A percentile compares a stretch with the other conserved stretches of the same genome.
Evolutionary conservation across 2,329 filamentous ascomycete genomes (phyloP).

Genomic region (Onygenales sp.): DNA sequence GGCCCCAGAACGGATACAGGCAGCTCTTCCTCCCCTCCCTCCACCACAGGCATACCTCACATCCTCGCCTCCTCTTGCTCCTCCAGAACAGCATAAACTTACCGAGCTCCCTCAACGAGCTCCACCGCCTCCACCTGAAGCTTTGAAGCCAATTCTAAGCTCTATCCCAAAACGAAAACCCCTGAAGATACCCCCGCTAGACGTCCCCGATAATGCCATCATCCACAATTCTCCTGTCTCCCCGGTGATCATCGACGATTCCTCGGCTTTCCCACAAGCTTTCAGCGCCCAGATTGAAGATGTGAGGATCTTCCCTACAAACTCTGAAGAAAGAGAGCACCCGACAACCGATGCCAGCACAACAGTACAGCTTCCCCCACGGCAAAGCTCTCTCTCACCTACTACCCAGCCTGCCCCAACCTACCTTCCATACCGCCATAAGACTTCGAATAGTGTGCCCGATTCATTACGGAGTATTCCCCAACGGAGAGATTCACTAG

Average conservation of each 20-base stretch:
- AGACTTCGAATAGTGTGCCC: conserved; percentile 25
- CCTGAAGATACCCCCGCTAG: conserved; percentile 11
- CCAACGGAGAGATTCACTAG: conserved; percentile 15
- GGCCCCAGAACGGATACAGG: not conserved
- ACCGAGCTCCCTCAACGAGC: conserved; percentile 13
- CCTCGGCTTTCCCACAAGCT: conserved; percentile 17
- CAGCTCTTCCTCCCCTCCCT: conserved; percentile 22
- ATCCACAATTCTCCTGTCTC: conserved; percentile 25
- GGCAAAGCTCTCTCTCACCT: conserved; percentile 16
- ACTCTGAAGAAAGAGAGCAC: conserved; percentile 11
- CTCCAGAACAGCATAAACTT: conserved; percentile 8
- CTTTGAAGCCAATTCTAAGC: conserved; percentile 12
- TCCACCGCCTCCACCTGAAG: conserved; percentile 17
- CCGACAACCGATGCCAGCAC: conserved; percentile 14
- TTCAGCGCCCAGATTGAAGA: conserved; percentile 21
- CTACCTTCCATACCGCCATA: conserved; percentile 19
- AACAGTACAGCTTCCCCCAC: conserved; percentile 13
- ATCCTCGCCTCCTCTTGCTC: conserved; percentile 24
- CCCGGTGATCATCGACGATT: conserved; percentile 23
- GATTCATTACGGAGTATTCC: conserved; percentile 25
- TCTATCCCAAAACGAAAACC: conserved; percentile 18
- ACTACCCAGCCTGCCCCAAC: not conserved
- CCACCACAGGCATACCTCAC: conserved; percentile 36
- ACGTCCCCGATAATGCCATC: conserved; percentile 15
- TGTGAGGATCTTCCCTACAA: conserved; percentile 6